A percentile compares a stretch with the other conserved stretches of the same genome.
These are phyloP conservation scores for Tulasnella sp. DNA, from an alignment of 768 basidiomycete species.

Conservation along the genomic window DNA sequence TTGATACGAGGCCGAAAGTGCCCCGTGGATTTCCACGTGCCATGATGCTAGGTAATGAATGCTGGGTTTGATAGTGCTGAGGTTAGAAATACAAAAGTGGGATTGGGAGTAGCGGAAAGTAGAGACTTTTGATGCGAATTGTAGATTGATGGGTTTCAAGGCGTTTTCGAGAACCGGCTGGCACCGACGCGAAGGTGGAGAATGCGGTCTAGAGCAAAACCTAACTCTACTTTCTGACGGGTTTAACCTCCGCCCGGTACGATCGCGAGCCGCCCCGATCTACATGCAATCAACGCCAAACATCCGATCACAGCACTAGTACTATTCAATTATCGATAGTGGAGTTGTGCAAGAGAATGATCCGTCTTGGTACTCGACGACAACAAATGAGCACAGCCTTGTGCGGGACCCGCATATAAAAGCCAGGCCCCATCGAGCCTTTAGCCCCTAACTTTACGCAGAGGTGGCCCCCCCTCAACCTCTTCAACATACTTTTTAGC, in stretches of 20 bases:
- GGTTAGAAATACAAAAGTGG: not conserved
- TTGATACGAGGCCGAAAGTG: conserved; percentile 22
- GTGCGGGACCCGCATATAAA: too few species aligned
- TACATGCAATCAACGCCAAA: too few species aligned
- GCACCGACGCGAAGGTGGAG: not conserved
- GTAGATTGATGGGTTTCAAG: not conserved
- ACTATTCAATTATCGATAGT: too few species aligned
- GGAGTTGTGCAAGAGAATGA: too few species aligned
- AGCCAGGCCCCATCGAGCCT: too few species aligned
- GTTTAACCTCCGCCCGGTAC: too few species aligned
- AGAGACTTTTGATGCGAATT: not conserved
- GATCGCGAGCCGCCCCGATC: too few species aligned
- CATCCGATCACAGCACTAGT: too few species aligned
- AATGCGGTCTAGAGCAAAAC: not conserved
- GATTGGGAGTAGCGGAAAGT: not conserved
- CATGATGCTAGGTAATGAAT: not conserved
- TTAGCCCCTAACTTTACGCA: not conserved
- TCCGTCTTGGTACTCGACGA: too few species aligned
- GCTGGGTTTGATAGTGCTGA: not conserved
- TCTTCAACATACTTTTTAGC: not conserved
- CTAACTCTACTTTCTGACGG: not conserved
- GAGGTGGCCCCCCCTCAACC: not conserved
- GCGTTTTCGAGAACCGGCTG: not conserved
- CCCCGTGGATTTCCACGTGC: conserved; percentile 21
- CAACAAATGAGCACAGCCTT: too few species aligned